phyloP scores from a whole-genome alignment of 2,329 filamentous ascomycete genomes.

The Penicillium paneum region DNA sequence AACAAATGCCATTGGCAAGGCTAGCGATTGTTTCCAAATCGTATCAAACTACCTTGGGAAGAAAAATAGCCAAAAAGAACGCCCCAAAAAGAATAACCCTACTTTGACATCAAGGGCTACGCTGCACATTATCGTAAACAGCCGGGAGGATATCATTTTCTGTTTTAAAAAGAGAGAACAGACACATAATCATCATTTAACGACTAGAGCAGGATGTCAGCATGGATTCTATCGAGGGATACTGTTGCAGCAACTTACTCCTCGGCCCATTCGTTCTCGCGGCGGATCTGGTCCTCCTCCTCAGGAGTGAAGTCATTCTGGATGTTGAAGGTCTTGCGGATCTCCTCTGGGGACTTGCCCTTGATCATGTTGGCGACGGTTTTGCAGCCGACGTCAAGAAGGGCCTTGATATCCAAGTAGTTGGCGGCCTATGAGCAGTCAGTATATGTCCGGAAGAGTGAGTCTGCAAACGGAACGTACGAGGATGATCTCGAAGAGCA shows the following conservation, averaged over 20 bases:
- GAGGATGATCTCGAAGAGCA: slow-evolving; percentile 98
- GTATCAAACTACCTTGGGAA: background rate
- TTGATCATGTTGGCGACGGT: slow-evolving; percentile 99
- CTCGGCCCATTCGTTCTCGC: slow-evolving; percentile 90
- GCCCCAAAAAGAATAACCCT: slow-evolving; percentile 1
- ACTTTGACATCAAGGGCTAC: background rate
- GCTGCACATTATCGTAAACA: slow-evolving; percentile 1
- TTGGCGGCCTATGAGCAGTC: slow-evolving; percentile 70
- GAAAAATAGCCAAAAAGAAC: background rate
- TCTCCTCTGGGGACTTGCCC: slow-evolving; percentile 98
- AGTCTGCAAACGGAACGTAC: slow-evolving; percentile 55
- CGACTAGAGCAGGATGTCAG: slow-evolving; percentile 39
- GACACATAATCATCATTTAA: slow-evolving; percentile 40
- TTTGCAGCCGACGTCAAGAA: slow-evolving; percentile 98
- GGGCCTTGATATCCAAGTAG: slow-evolving; percentile 97
- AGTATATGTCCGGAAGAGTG: background rate
- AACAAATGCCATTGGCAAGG: background rate
- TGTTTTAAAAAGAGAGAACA: background rate
- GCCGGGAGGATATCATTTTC: slow-evolving; percentile 4
- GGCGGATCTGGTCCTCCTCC: slow-evolving; percentile 95
- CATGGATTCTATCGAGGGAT: background rate
- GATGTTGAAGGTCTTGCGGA: slow-evolving; percentile 99
- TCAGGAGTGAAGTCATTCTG: slow-evolving; percentile 99
- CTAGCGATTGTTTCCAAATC: background rate
- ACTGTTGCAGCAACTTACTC: slow-evolving; percentile 51